Base-by-base conservation (phyloP, 495 filamentous ascomycete genomes). In the Xanthoparmelia taractica region DNA sequence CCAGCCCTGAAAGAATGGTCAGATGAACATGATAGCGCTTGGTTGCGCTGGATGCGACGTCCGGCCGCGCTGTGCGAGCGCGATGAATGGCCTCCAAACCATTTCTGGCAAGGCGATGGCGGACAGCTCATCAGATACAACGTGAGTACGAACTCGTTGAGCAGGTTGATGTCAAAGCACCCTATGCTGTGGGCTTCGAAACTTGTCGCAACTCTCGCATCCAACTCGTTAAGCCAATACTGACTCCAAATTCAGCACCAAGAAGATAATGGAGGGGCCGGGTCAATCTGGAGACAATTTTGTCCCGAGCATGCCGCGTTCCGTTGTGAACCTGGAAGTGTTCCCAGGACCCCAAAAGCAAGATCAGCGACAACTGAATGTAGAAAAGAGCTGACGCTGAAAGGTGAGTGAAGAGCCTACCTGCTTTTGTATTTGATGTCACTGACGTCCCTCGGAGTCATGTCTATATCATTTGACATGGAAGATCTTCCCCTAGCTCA, bases 51-150 rank as follows among this genome's bases (percentile, higher is more conserved):
- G 56, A 66, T 63, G 61, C 60, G 45, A 66, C 50, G 56, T 23
- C 60, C 52, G 31, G 54, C 36, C 20, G 13, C 11, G 38, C 33
- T n/a, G 41, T 67, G 65, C 61, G 11, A 67, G 29, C 52, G 65
- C 33, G 65, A 67, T 56, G 65, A 67, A 60, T 67, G 56, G 52
- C 65, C 65, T 67, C 65, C 65, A 34, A 43, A 8, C 33, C 5
- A 20, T 37, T 64, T 64, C 47, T 63, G 59, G 64, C 64, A 66
- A 66, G 64, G 56, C 55, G 38, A 54, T 48, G 33, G 31, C 48
- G 64, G 64, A 38, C 64, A 66, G 64, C 41, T 61, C 57, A 41
- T 62, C 45, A 50, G 41, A 41, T 52, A 57, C 58, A 65, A 54
- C 29, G 54, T 58, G 31, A 54, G 56, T 48, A 60, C 37, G 47